phyloP scores from a whole-genome alignment of 352 stramenopile species.

The Pythium scleroteichum region DNA sequence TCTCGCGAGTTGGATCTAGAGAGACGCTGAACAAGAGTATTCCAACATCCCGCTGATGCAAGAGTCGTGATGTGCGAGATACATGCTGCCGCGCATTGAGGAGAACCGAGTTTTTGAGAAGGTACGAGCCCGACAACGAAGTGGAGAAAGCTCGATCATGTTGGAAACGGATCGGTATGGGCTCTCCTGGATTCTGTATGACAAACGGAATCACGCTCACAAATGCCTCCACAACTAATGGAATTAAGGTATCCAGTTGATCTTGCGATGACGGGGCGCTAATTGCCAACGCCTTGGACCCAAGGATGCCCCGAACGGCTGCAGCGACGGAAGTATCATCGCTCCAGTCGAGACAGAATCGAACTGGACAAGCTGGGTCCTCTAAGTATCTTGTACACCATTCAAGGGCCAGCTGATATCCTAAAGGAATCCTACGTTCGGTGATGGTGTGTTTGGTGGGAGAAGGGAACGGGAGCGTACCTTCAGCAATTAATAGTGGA shows the following conservation, averaged over 20 bases:
- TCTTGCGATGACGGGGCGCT: constrained; percentile 15
- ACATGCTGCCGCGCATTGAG: constrained; percentile 29
- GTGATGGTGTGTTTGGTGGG: neutral
- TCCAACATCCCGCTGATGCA: constrained; percentile 27
- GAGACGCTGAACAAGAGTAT: constrained; percentile 66
- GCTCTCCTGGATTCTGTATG: constrained; percentile 36
- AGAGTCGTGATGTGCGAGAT: neutral
- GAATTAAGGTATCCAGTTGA: constrained; percentile 22
- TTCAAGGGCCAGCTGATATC: constrained; percentile 43
- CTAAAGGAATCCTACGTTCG: too few species aligned
- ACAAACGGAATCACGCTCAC: constrained; percentile 43
- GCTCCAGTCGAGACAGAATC: constrained; percentile 50
- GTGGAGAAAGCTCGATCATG: constrained; percentile 28
- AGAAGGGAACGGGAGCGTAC: neutral
- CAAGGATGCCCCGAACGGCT: constrained; percentile 47
- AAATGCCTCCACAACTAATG: constrained; percentile 49
- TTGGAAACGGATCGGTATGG: constrained; percentile 50
- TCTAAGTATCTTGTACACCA: constrained; percentile 56
- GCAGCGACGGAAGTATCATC: constrained; percentile 33
- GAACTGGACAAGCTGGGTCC: constrained; percentile 40
- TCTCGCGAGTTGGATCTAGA: constrained; percentile 37
- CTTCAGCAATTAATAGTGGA: constrained; percentile 3
- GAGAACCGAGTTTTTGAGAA: constrained; percentile 49
- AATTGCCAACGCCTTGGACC: constrained; percentile 34
- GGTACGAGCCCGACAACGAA: constrained; percentile 30